Evolutionary conservation across 75 land plant genomes (phyloP).

Genomic region (Adiantum capillusveneris): DNA sequence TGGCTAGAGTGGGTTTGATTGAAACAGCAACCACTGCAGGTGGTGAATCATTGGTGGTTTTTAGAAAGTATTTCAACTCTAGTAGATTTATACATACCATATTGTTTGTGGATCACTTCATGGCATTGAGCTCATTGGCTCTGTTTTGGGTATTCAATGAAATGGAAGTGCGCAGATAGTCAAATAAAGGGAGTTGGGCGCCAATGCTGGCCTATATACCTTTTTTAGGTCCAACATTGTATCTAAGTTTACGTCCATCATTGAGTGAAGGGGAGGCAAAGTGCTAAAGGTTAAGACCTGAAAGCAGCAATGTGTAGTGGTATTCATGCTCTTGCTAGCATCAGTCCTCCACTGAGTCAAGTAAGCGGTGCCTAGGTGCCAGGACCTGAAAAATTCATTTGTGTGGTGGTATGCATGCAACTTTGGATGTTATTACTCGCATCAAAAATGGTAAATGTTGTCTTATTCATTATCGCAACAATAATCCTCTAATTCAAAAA

Average conservation of each 20-base stretch:
- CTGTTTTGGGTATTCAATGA: slow-evolving; percentile 99
- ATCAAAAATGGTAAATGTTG: too few relatives aligned
- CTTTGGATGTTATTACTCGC: too few relatives aligned
- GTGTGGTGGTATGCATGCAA: too few relatives aligned
- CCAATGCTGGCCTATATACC: slow-evolving; percentile 64
- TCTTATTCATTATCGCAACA: too few relatives aligned
- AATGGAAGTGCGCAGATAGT: slow-evolving; percentile 74
- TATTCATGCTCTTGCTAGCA: too few relatives aligned
- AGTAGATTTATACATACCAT: slow-evolving; percentile 85
- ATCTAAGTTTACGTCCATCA: slow-evolving; percentile 67
- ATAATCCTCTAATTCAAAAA: too few relatives aligned
- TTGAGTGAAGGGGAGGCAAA: too few relatives aligned
- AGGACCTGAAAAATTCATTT: too few relatives aligned
- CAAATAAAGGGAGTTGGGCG: slow-evolving; percentile 68
- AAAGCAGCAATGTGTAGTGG: too few relatives aligned
- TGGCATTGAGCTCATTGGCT: slow-evolving; percentile 52
- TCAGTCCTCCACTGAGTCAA: too few relatives aligned
- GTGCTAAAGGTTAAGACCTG: too few relatives aligned
- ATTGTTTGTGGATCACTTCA: slow-evolving; percentile 65
- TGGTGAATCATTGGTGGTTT: slow-evolving; percentile 68
- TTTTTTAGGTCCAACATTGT: slow-evolving; percentile 71
- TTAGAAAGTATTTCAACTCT: slow-evolving; percentile 65
- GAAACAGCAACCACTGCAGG: slow-evolving; percentile 48
- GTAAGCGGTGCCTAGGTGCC: too few relatives aligned
- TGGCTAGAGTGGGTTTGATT: slow-evolving; percentile 52